These are phyloP conservation scores for Rhodotorula glutinis DNA, from an alignment of 1,284 basidiomycete genomes.

Conservation along the genomic window DNA sequence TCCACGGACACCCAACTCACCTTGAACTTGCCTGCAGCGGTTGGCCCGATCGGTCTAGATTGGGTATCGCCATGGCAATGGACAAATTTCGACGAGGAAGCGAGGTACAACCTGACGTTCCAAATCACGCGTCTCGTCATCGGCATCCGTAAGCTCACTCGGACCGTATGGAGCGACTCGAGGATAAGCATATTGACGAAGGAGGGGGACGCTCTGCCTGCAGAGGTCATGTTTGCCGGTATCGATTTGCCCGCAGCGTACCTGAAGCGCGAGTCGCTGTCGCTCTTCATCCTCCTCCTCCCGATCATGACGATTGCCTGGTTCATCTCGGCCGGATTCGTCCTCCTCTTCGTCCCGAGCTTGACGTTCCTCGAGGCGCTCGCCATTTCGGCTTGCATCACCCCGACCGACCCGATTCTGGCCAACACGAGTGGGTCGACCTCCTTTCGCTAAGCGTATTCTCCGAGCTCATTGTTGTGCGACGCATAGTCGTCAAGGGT, in stretches of 20 bases:
- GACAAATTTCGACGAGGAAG: constrained; percentile 32
- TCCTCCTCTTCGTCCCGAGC: constrained; percentile 47
- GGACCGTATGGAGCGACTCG: no score
- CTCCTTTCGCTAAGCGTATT: no score
- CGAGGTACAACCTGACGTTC: constrained; percentile 45
- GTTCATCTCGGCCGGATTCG: constrained; percentile 48
- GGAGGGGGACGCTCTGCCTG: no score
- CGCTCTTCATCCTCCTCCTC: constrained; percentile 47
- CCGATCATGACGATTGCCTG: constrained; percentile 50
- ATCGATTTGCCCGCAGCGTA: constrained; percentile 47
- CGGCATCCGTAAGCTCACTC: constrained; percentile 38
- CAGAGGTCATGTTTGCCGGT: constrained; percentile 48
- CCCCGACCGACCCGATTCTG: constrained; percentile 51
- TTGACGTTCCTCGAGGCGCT: constrained; percentile 49
- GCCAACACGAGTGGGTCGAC: constrained; percentile 36
- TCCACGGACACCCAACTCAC: background rate
- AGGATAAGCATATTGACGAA: no score
- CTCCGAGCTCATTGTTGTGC: no score
- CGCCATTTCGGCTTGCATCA: constrained; percentile 49
- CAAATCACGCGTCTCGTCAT: constrained; percentile 48
- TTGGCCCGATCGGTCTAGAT: constrained; percentile 38
- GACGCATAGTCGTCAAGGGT: constrained; percentile 47
- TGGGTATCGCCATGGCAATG: constrained; percentile 37
- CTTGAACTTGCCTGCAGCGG: constrained; percentile 9
- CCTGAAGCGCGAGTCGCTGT: constrained; percentile 44